A percentile compares a stretch with the other conserved stretches of the same genome.
These are phyloP conservation scores for Arabidopsis thaliana DNA, from an alignment of 345 rosid species.

Conservation along the genomic window DNA sequence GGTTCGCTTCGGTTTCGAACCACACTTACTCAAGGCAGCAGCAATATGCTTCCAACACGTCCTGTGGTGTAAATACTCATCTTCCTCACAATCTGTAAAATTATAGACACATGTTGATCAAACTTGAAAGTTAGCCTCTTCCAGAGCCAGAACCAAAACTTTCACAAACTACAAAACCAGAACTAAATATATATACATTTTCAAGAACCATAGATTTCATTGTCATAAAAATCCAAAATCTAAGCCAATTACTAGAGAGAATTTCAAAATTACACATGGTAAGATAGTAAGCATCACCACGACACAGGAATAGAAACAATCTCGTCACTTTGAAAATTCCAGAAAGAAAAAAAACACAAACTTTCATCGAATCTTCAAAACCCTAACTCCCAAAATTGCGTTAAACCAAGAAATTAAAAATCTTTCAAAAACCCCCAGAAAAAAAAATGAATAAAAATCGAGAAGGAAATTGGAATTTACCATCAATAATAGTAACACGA, in stretches of 20 bases:
- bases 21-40: slow-evolving; percentile 36
- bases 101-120: slow-evolving; percentile 18
- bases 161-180: not conserved
- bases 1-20: slow-evolving; percentile 41
- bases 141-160: not conserved
- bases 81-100: slow-evolving; percentile 30
- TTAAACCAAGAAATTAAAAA: not conserved
- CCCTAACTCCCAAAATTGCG: slow-evolving; percentile 37
- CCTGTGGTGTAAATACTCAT: slow-evolving; percentile 54
- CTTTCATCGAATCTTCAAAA: slow-evolving; percentile 2
- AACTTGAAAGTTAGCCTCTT: not conserved
- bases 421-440: not conserved
- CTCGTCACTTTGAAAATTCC: not conserved
- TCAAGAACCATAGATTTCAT: slow-evolving; percentile 1
- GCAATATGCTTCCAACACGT: slow-evolving; percentile 70
- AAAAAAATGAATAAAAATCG: not conserved
- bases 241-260: not conserved
- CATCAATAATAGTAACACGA: slow-evolving; percentile 36
- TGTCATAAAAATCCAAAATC: not conserved
- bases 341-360: not conserved
- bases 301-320: not conserved
- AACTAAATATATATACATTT: not conserved
- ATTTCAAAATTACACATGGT: too few species aligned
- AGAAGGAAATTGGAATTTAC: slow-evolving; percentile 9
- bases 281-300: not conserved